Conservation (phyloP, 768 basidiomycete species). For the Russula abietina region DNA sequence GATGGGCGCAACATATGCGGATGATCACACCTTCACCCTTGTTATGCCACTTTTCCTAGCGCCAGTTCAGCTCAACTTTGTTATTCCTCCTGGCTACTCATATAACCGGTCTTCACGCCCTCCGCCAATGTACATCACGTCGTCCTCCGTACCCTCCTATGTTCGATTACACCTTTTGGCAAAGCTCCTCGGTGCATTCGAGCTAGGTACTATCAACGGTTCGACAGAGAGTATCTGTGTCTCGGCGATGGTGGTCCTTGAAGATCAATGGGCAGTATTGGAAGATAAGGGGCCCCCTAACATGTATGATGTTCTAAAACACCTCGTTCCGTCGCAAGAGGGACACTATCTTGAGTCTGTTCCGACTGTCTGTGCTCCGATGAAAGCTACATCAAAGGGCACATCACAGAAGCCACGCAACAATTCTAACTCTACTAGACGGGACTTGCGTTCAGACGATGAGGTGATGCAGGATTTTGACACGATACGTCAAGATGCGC, state of each 20-base stretch:
- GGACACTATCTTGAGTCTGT: neutral
- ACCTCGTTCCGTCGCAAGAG: slow-evolving; percentile 41
- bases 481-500: slow-evolving; percentile 35
- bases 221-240: slow-evolving; percentile 68
- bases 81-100: slow-evolving; percentile 44
- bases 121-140: slow-evolving; percentile 71
- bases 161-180: slow-evolving; percentile 78
- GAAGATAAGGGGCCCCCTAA: slow-evolving; percentile 72
- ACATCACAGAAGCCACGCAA: slow-evolving; percentile 22
- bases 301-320: slow-evolving; percentile 57
- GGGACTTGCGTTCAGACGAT: slow-evolving; percentile 42
- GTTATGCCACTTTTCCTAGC: slow-evolving; percentile 61
- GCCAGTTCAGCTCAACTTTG: slow-evolving; percentile 59
- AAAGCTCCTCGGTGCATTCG: slow-evolving; percentile 51
- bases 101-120: slow-evolving; percentile 45
- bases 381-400: neutral
- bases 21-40: slow-evolving; percentile 38
- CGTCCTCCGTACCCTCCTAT: slow-evolving; percentile 65
- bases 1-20: slow-evolving; percentile 46
- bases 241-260: slow-evolving; percentile 61
- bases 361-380: neutral
- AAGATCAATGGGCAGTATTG: slow-evolving; percentile 61
- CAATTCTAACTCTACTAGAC: slow-evolving; percentile 26
- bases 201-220: slow-evolving; percentile 50
- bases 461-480: slow-evolving; percentile 53